Conservation (phyloP, 169 alveolate genomes). For the Neospora caninum region DNA sequence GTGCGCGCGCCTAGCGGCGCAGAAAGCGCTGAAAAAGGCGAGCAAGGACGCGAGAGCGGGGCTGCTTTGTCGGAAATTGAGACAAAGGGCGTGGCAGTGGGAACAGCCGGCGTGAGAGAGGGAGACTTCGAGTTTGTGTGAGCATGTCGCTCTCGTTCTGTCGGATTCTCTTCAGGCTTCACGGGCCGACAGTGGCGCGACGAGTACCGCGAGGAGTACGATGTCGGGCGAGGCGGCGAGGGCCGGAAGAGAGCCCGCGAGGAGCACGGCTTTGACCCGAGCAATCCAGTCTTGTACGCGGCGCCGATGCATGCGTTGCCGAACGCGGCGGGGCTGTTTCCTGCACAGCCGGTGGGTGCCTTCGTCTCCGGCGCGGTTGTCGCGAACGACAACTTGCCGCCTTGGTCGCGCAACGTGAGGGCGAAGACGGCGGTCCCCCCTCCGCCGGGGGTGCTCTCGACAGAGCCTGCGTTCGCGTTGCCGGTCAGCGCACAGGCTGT, state of each 20-base stretch:
- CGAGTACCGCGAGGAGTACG: conserved; percentile 61
- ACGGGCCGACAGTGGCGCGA: conserved; percentile 67
- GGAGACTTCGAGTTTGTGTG: too few relatives aligned
- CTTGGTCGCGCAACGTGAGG: background rate
- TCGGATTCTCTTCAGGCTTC: conserved; percentile 38
- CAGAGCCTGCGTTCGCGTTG: background rate
- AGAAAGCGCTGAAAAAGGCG: too few relatives aligned
- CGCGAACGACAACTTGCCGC: background rate
- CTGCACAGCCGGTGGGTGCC: background rate
- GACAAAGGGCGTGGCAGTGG: too few relatives aligned
- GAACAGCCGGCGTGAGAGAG: too few relatives aligned
- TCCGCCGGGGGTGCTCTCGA: background rate
- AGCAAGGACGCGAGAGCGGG: too few relatives aligned
- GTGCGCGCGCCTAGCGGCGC: too few relatives aligned
- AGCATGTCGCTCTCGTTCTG: too few relatives aligned
- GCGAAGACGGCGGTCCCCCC: background rate
- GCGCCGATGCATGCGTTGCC: background rate
- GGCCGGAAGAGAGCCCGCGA: conserved; percentile 41
- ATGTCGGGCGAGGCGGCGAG: conserved; percentile 61
- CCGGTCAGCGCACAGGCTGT: background rate
- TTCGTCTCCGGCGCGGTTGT: background rate
- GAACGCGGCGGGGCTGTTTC: background rate
- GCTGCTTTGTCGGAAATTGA: too few relatives aligned
- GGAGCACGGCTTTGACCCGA: background rate
- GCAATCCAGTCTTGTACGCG: background rate